These are phyloP conservation scores for Auricularia cornea DNA, from an alignment of 768 basidiomycete genomes.

Conservation along the genomic window DNA sequence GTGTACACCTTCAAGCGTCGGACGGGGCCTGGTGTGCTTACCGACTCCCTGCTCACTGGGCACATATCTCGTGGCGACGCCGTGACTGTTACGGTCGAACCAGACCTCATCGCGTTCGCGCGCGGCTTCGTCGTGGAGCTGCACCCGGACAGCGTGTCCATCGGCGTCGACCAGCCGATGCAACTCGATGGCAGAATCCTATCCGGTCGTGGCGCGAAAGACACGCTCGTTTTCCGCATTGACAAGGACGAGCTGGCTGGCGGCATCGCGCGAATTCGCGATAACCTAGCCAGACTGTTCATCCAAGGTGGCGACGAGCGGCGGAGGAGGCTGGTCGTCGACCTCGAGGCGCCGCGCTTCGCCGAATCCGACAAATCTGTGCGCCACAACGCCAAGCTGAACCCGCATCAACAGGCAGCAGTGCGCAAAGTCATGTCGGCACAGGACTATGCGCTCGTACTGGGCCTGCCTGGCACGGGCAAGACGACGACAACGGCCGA, in stretches of 20 bases:
- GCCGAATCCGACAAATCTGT: constrained; percentile 18
- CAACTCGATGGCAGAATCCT: constrained; percentile 39
- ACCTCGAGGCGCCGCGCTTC: constrained; percentile 65
- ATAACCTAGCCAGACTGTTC: constrained; percentile 86
- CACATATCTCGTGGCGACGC: constrained; percentile 76
- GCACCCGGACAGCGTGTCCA: constrained; percentile 47
- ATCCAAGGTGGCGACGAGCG: constrained; percentile 65
- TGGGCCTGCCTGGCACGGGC: constrained; percentile 98
- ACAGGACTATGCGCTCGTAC: constrained; percentile 80
- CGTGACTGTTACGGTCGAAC: constrained; percentile 80
- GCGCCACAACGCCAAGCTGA: constrained; percentile 39
- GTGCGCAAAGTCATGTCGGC: constrained; percentile 69
- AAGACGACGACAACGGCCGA: constrained; percentile 94
- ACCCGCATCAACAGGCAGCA: constrained; percentile 63
- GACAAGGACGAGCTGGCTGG: constrained; percentile 89
- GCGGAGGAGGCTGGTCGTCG: constrained; percentile 70
- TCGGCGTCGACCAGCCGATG: constrained; percentile 82
- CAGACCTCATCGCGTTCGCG: constrained; percentile 73
- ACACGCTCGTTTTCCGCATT: constrained; percentile 58
- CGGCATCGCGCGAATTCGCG: constrained; percentile 81
- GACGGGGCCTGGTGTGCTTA: constrained; percentile 17
- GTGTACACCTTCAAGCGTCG: constrained; percentile 57
- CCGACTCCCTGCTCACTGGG: constrained; percentile 56
- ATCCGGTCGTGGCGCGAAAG: constrained; percentile 20
- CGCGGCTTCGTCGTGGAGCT: constrained; percentile 78